These are phyloP conservation scores for Colletotrichum abscissum DNA, from an alignment of 2,329 filamentous ascomycete species.

Conservation along the genomic window DNA sequence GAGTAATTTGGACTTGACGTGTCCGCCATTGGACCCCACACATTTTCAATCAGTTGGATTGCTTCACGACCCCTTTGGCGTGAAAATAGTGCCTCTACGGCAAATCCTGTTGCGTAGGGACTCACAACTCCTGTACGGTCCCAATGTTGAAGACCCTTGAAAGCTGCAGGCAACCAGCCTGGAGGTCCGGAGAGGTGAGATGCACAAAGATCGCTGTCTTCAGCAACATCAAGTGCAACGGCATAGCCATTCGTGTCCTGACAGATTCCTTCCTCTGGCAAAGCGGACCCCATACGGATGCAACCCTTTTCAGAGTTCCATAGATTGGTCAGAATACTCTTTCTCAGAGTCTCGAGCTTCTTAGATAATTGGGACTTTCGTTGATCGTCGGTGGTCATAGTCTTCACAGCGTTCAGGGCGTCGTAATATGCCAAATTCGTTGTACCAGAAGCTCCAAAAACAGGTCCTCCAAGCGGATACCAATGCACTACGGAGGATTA, in stretches of 20 bases:
- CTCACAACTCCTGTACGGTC: constrained; percentile 5
- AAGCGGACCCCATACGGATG: constrained; percentile 2
- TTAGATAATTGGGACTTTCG: not conserved
- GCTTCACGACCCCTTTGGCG: not conserved
- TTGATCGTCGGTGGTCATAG: not conserved
- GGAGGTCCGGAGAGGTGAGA: not conserved
- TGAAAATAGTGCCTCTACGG: constrained; percentile 25
- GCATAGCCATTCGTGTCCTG: constrained; percentile 28
- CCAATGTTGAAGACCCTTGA: constrained; percentile 17
- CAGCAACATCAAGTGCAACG: not conserved
- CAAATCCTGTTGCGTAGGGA: constrained; percentile 25
- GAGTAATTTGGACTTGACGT: constrained; percentile 11
- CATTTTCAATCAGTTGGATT: not conserved
- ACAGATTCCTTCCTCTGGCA: constrained; percentile 10
- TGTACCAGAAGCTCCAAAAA: constrained; percentile 12
- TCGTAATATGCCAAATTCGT: constrained; percentile 28
- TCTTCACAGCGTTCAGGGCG: constrained; percentile 2
- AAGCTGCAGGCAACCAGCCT: not conserved
- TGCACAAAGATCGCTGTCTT: not conserved
- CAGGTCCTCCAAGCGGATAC: constrained; percentile 18
- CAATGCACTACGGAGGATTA: constrained; percentile 24
- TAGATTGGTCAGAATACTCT: not conserved
- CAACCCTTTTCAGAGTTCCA: constrained; percentile 7
- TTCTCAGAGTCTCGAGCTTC: not conserved
- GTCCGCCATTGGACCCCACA: constrained; percentile 26